Base-by-base conservation (phyloP, 352 stramenopile genomes). In the Globisporangium nodosum region DNA sequence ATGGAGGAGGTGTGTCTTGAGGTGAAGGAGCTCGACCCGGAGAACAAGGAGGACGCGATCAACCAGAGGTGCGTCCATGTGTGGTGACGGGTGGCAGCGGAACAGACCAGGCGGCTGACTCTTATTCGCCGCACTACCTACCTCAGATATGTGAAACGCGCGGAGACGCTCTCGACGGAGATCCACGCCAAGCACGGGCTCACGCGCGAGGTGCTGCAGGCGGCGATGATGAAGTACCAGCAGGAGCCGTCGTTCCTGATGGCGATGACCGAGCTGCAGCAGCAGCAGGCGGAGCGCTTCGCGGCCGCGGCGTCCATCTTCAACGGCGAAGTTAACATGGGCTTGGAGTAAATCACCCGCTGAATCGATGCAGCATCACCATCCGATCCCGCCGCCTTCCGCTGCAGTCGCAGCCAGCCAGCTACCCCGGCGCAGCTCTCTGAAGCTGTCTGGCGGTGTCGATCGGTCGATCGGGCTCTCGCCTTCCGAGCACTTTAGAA, bases 171-270 rank as follows among this genome's bases (percentile, higher is more conserved):
- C 40, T 92, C 82, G 58, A 71, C 81, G 31, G 80, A 94, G 64
- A 94, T 94, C 69, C 85, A 94, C 70, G 82, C 84, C 61, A 87
- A 94, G 74, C 82, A 94, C 66, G 85, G 85, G 8, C 79, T 94
- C 56, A 92, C 85, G 68, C 81, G 83, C 52, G 85, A 94, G 61
- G 82, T 94, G 55, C 69, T 94, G 21, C 85, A 94, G 70, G 85
- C 85, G 16, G 85, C 82, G n/a, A 94, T 94, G 85, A 94, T 94
- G 85, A 90, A 91, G 71, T 94, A 94, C 73, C 85, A 94, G 72
- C 85, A 94, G 70, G 85, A 94, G 64, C 77, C 85, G 47, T 75
- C 81, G 33, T 94, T 94, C 69, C 65, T 94, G 54, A 91, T 88
- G 76, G 73, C 80, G 58, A 92, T 94, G 85, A 90, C 83, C 52